Base-by-base conservation (phyloP, 2,329 filamentous ascomycete species). In the Botryotinia narcissicola region DNA sequence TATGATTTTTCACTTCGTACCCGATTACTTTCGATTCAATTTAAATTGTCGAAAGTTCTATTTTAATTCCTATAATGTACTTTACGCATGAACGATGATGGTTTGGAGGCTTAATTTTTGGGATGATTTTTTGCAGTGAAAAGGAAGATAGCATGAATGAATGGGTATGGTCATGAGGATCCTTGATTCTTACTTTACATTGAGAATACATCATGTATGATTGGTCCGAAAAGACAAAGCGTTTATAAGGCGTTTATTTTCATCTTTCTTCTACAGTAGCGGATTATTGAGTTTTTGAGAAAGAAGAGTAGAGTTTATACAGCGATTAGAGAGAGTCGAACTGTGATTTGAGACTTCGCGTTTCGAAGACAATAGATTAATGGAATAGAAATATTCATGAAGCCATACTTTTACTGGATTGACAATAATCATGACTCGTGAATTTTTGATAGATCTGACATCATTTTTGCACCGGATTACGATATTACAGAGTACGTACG, bases 21-120 rank as follows among this genome's bases (percentile, higher is more conserved):
- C 29, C 16, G n/a, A 46, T 35, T 22, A 51, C 51, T 72, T 67
- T 72, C 48, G 61, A 67, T 59, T 61, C 46, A 57, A 32, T 57
- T 57, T 14, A 57, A 32, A 18, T 59, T 46, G 3, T 72, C 18
- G 35, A 67, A 57, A 66, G 70, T 57, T 67, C 42, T 72, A 44
- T 67, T 67, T 67, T 72, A 71, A 40, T 71, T 44, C 46, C 10
- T 54, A 72, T 67, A 72, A 72, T 67, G 70, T 64, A 51, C 29
- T 62, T 71, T 59, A 67, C 44, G 62, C 70, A 64, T 72, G 35
- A 57, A 72, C 62, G 61, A 72, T 72, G 46, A 72, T 72, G 60
- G 70, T 35, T 57, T 71, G 70, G 46, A 35, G 70, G n/a, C 46
- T 57, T 57, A 32, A 71, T 51, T 71, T 68, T 40, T 51, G 59